Conservation (phyloP, 331 rosid species). For the Malus hybrid region DNA sequence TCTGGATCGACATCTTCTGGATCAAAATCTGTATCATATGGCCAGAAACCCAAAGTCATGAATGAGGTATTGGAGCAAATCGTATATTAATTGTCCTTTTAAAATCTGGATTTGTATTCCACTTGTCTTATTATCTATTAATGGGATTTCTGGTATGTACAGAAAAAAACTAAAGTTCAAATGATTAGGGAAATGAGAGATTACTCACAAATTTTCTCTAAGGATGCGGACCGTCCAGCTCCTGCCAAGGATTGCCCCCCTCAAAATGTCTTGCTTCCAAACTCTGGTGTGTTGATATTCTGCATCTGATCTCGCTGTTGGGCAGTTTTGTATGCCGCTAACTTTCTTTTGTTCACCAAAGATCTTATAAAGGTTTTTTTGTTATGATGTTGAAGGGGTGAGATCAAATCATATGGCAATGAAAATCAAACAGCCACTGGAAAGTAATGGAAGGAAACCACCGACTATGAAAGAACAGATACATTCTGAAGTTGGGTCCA, state of each 20-base stretch:
- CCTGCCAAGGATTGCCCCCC: constrained; percentile 43
- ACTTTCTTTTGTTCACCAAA: constrained; percentile 35
- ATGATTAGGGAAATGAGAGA: constrained; percentile 76
- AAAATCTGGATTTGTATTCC: background rate
- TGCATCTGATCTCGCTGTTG: constrained; percentile 10
- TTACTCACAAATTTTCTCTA: constrained; percentile 62
- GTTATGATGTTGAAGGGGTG: constrained; percentile 51
- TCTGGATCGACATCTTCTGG: constrained; percentile 31
- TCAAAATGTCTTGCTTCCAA: constrained; percentile 23
- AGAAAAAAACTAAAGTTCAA: constrained; percentile 51
- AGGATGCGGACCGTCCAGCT: constrained; percentile 63
- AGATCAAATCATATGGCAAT: constrained; percentile 37
- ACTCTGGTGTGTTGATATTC: constrained; percentile 44
- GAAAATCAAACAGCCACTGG: constrained; percentile 55
- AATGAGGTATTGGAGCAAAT: constrained; percentile 45
- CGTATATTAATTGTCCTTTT: background rate
- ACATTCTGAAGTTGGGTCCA: constrained; percentile 33
- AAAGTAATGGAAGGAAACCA: constrained; percentile 40
- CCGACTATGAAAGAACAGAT: constrained; percentile 10
- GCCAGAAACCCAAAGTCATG: constrained; percentile 32
- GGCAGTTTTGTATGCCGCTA: background rate
- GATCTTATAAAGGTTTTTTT: constrained; percentile 50
- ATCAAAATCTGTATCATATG: constrained; percentile 30
- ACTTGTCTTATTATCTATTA: background rate
- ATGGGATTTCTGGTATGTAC: constrained; percentile 19